Evolutionary conservation across 768 basidiomycete genomes (phyloP), one percentile per base, ranked within the genome.

Genomic region (Tremella fuciformis): DNA sequence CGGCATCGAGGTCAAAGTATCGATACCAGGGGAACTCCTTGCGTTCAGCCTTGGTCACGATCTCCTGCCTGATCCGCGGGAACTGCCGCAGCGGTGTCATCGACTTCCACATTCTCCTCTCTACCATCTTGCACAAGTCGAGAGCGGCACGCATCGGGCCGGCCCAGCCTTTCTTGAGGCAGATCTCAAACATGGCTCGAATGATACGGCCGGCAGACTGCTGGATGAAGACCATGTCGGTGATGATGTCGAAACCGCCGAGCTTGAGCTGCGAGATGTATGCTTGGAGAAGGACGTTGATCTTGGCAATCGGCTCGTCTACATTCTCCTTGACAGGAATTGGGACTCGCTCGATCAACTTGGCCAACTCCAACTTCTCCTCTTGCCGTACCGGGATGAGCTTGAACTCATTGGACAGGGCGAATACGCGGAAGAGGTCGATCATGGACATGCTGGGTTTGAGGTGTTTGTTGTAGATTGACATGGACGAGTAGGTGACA

Each of bases 21-120:
- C 93, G 87, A 72, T 96, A 89, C 91, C 92, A 96, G 0, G 92
- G 91, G 81, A 98, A 98, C 82, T 98, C 94, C 76, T 98, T 98
- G 15, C 89, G 87, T 77, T 98, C 94, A 0, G 93, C 92, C 71
- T 93, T 91, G 57, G 76, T 73, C 49, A 93, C 80, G 34, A 94
- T 86, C 48, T 94, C 90, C n/a, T 26, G 46, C 54, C 69, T 47
- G 50, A 69, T 68, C 18, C 82, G 75, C 0, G 91, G 93, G 82
- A 98, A 98, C 74, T 99, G 96, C 38, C 96, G 84, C 38, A 98
- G 82, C 8, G 94, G 93, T 0, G 93, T 92, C 93, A 98, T 98
- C 0, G 92, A 92, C 34, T 86, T 86, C 94, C 94, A 98, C 88
- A 89, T 92, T 55, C 64, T 53, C 62, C 78, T 70, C 63, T 80